phyloP scores from a whole-genome alignment of 139 green algal species.

The Spirogloea muscicola region DNA sequence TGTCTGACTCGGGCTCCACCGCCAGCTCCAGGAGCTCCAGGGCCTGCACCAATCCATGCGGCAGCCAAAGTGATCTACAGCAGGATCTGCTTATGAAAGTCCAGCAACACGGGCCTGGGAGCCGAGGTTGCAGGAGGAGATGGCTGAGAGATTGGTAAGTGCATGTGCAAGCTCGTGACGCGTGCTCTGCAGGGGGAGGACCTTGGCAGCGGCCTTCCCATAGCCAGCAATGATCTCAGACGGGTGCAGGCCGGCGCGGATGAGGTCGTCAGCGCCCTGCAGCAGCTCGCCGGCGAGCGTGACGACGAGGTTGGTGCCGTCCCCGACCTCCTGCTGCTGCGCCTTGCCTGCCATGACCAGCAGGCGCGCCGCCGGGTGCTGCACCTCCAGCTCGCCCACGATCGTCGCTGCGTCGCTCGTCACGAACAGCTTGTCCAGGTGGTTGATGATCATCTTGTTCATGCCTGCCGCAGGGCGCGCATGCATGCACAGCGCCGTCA shows the following conservation, averaged over 20 bases:
- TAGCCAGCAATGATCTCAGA: slow-evolving; percentile 95
- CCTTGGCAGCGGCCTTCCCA: slow-evolving; percentile 62
- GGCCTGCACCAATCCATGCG: too few relatives aligned
- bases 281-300: slow-evolving; percentile 92
- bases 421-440: slow-evolving; percentile 97
- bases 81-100: too few relatives aligned
- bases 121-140: too few relatives aligned
- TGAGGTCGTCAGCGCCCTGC: slow-evolving; percentile 75
- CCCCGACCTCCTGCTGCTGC: slow-evolving; percentile 92
- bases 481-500: too few relatives aligned
- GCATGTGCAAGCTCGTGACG: too few relatives aligned
- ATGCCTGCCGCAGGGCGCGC: slow-evolving; percentile 68
- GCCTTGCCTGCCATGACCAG: slow-evolving; percentile 87
- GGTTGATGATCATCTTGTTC: slow-evolving; percentile 99
- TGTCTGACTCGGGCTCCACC: slow-evolving; percentile 70
- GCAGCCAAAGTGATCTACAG: too few relatives aligned
- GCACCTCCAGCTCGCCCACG: slow-evolving; percentile 90
- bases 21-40: slow-evolving; percentile 80
- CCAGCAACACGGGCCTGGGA: too few relatives aligned
- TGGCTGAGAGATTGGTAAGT: too few relatives aligned
- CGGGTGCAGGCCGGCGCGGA: slow-evolving; percentile 87
- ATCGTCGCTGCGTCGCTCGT: slow-evolving; percentile 95
- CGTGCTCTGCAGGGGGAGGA: slow-evolving; percentile 4
- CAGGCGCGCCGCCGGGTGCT: slow-evolving; percentile 93
- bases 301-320: slow-evolving; percentile 96